Evolutionary conservation across 2,329 filamentous ascomycete genomes (phyloP), one percentile per base, ranked within the genome.

Genomic region (Neurospora crassa): DNA sequence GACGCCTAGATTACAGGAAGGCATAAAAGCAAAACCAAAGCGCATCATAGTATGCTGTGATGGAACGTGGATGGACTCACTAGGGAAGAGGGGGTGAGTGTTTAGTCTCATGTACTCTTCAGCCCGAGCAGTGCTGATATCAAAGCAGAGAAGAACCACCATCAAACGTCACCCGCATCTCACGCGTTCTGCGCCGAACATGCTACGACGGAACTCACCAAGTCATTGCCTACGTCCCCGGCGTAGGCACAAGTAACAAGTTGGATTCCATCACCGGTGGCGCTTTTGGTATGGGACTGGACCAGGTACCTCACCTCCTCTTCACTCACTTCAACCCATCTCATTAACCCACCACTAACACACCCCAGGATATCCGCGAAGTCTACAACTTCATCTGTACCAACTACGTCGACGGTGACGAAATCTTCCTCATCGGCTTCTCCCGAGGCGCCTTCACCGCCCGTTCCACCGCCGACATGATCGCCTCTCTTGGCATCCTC

Each of bases 371-470:
- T 67, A 79, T 80, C 37, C 74, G 78, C 14, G 78, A 81, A 68
- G 78, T 79, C 8, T 82, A 82, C 76, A 79, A 80, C 72, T 82
- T 82, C 67, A 72, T 82, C 20, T 79, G 78, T 72, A 75, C 78
- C 73, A 82, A 82, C 74, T 82, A 81, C 71, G 74, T 76, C 7
- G 78, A 79, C 40, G 79, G 78, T 24, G 81, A 82, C 71, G 74
- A 76, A 67, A 79, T 82, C 37, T 76, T 81, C 43, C 77, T 81
- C 42, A 76, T 81, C 10, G 81, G 81, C 7, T 83, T 82, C 74
- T 82, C 80, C 2, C 75, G 81, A 2, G 81, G 81, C 3, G 81
- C 81, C 6, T 83, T 81, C 73, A 82, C 81, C 1, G 81, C 80
- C 29, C 79, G 81, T 6, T 79, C 81, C 0, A 77, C 80, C 2